Conservation (phyloP, 2,329 filamentous ascomycete species). For the Neonectria punicea region DNA sequence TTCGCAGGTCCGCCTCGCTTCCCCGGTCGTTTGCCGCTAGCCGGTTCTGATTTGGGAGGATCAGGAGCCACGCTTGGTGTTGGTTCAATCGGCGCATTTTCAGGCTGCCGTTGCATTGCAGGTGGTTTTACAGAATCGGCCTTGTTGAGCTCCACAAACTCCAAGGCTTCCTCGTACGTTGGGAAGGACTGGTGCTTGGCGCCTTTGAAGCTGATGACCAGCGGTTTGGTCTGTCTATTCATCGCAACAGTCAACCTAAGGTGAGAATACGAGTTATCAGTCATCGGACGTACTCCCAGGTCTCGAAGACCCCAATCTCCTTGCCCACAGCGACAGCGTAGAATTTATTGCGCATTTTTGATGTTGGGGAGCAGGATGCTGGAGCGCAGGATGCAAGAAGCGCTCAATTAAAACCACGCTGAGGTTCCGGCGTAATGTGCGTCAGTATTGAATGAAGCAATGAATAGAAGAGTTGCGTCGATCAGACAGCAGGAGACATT, state of each 20-base stretch:
- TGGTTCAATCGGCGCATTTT: too few species aligned
- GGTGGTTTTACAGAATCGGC: neutral
- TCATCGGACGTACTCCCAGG: constrained; percentile 10
- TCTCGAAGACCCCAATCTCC: neutral
- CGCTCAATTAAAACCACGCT: neutral
- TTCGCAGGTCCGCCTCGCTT: neutral
- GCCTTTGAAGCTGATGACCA: constrained; percentile 1
- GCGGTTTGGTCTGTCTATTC: neutral
- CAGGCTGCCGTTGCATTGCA: neutral
- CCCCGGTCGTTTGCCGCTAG: neutral
- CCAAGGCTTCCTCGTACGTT: neutral
- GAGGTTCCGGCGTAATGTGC: neutral
- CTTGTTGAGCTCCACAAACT: neutral
- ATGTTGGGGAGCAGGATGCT: too few species aligned
- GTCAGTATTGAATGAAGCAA: neutral
- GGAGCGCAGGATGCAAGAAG: neutral
- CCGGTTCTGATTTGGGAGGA: neutral
- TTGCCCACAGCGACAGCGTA: constrained; percentile 23
- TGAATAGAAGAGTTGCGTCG: too few species aligned
- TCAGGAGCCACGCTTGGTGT: neutral
- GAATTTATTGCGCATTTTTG: neutral
- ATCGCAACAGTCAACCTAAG: neutral
- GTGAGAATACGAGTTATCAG: too few species aligned
- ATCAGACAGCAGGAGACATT: too few species aligned
- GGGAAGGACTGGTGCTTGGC: constrained; percentile 8